Evolutionary conservation across 1,139 yeast species (phyloP).

Genomic region (Suhomyces coccinellae): DNA sequence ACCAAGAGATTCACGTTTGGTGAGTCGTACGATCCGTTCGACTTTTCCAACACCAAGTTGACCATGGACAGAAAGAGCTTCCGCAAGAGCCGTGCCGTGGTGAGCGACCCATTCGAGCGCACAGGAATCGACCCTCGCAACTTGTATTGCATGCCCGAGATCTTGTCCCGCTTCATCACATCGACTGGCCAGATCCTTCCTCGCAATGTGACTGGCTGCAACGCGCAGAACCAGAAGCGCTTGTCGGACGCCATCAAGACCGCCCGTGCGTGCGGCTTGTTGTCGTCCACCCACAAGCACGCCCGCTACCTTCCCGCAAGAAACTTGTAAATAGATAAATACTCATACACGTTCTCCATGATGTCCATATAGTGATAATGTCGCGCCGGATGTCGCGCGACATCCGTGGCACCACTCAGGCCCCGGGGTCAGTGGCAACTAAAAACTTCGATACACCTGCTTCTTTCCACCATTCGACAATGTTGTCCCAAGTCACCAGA

Average conservation of each 20-base stretch:
- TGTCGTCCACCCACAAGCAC: slow-evolving; percentile 63
- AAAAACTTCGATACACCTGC: background rate
- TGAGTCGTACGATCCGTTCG: slow-evolving; percentile 69
- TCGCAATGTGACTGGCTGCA: slow-evolving; percentile 66
- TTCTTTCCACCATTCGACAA: slow-evolving; percentile 16
- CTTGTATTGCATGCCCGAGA: slow-evolving; percentile 64
- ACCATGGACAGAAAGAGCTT: slow-evolving; percentile 36
- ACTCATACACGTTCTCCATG: no score
- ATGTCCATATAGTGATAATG: background rate
- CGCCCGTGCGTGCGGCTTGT: slow-evolving; percentile 66
- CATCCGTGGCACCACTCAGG: slow-evolving; percentile 1
- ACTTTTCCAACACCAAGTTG: slow-evolving; percentile 60
- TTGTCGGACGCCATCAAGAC: slow-evolving; percentile 68
- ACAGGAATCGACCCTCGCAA: slow-evolving; percentile 64
- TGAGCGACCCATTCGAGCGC: slow-evolving; percentile 48
- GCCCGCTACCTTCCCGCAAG: slow-evolving; percentile 44
- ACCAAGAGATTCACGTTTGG: slow-evolving; percentile 44
- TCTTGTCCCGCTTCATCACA: slow-evolving; percentile 57
- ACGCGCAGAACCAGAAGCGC: slow-evolving; percentile 59
- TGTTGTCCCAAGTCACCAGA: slow-evolving; percentile 41
- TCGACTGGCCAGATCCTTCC: slow-evolving; percentile 69
- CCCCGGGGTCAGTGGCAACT: slow-evolving; percentile 9
- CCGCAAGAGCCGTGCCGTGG: slow-evolving; percentile 18
- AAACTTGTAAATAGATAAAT: slow-evolving; percentile 26
- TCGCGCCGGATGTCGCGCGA: slow-evolving; percentile 5